Base-by-base conservation (phyloP, 805 yeast species). In the Lachancea quebecensis region DNA sequence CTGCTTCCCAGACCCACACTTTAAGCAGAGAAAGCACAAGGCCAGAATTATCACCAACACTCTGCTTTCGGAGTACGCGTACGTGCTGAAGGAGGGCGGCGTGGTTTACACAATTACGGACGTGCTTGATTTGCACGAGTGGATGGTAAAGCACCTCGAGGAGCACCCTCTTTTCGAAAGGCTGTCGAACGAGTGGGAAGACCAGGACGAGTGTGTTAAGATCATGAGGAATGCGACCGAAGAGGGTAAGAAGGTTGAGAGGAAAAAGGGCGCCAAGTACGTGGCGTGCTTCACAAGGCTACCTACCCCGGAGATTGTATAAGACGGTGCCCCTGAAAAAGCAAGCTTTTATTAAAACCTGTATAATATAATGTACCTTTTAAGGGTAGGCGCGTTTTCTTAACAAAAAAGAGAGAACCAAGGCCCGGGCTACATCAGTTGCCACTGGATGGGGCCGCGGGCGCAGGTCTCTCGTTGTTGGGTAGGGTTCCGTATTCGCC, bases 1-100 rank as follows among this genome's bases (percentile, higher is more conserved):
- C 71, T 93, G 99, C 65, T 93, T 93, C 76, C 99, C 99, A n/a
- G 99, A 93, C 66, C 99, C 99, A 7, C 99, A 93, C 66, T 93
- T 93, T 73, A 93, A 93, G 64, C 95, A 88, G 66, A 76, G 98
- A 60, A 93, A 93, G 63, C 99, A 93, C 68, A 93, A 93, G 73
- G 97, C 97, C 6, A 77, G 99, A 70, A 93, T 93, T 59, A 78
- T 93, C 53, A 90, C 99, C 44, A 82, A 81, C 53, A 91, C 98
- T 2, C 70, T 93, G 50, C 72, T 89, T 45, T 77, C 91, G 27
- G 99, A 93, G 65, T 93, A 93, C 62, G 98, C 99, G 2, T 93
- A 79, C 60, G 93, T 84, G 6, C 71, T 93, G 55, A 78, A 73
- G 55, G 95, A 86, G 49, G 93, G 88, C 32, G 99, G 99, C 9